These are phyloP conservation scores for Aspergillus sergii DNA, from an alignment of 2,329 filamentous ascomycete genomes.

Conservation along the genomic window DNA sequence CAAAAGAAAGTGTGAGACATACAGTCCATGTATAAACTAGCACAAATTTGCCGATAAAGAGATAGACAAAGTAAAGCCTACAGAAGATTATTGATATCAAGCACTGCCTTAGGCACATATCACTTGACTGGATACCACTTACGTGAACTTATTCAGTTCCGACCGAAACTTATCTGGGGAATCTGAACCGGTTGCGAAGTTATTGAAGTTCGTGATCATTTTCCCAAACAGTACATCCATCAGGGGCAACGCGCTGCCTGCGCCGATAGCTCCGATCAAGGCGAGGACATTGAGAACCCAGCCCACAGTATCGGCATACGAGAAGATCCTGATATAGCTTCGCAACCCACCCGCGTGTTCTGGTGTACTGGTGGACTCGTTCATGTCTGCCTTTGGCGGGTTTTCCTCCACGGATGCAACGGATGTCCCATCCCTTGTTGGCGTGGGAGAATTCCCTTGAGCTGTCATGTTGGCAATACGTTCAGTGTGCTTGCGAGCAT, in stretches of 20 bases:
- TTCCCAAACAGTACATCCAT: slow-evolving; percentile 7
- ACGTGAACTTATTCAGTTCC: slow-evolving; percentile 6
- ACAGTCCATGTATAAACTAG: slow-evolving; percentile 8
- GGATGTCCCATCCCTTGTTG: background rate
- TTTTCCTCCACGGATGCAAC: background rate
- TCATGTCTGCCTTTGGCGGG: background rate
- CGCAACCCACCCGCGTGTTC: background rate
- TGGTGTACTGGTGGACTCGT: background rate
- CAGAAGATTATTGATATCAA: background rate
- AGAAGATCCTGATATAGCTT: slow-evolving; percentile 3
- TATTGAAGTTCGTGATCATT: slow-evolving; percentile 7
- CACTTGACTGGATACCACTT: background rate
- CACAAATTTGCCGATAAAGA: slow-evolving; percentile 5
- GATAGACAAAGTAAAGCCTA: slow-evolving; percentile 8
- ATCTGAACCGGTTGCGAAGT: background rate
- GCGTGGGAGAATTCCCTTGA: background rate
- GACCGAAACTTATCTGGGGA: background rate
- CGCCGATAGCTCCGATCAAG: slow-evolving; percentile 7
- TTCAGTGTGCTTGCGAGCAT: background rate
- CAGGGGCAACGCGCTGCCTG: slow-evolving; percentile 3
- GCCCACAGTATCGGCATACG: slow-evolving; percentile 1
- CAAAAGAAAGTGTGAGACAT: background rate
- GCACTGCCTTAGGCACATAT: background rate
- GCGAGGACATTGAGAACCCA: slow-evolving; percentile 7
- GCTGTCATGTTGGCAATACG: background rate